A percentile compares a stretch with the other conserved stretches of the same genome.
These are phyloP conservation scores for Leccinum pseudoinsigne DNA, from an alignment of 1,284 basidiomycete species.

Conservation along the genomic window DNA sequence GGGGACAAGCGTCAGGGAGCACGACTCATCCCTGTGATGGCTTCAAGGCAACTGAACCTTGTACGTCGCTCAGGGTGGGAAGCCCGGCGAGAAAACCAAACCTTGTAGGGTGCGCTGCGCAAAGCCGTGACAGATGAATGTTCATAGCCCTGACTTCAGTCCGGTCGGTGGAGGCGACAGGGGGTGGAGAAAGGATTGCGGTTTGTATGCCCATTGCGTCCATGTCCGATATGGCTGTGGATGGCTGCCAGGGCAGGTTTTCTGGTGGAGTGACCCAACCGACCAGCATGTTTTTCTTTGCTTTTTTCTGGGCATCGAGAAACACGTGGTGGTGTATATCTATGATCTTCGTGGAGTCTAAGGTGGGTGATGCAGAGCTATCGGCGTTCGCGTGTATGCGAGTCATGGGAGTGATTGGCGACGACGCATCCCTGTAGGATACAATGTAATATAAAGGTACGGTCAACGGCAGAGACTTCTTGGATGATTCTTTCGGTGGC, in stretches of 20 bases:
- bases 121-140: slow-evolving; percentile 44
- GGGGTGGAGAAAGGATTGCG: slow-evolving; percentile 66
- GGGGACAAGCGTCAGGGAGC: slow-evolving; percentile 8
- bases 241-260: slow-evolving; percentile 65
- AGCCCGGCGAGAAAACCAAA: slow-evolving; percentile 70
- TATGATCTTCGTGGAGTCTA: slow-evolving; percentile 38
- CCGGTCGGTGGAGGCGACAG: slow-evolving; percentile 49
- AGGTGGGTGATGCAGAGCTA: neutral
- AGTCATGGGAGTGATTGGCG: slow-evolving; percentile 15
- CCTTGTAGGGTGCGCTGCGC: slow-evolving; percentile 45
- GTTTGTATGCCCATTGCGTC: slow-evolving; percentile 52
- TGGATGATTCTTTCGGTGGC: slow-evolving; percentile 13
- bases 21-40: slow-evolving; percentile 1
- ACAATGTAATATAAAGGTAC: slow-evolving; percentile 5
- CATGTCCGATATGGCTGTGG: slow-evolving; percentile 59
- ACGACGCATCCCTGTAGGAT: slow-evolving; percentile 1
- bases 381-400: slow-evolving; percentile 7
- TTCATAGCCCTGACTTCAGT: slow-evolving; percentile 49
- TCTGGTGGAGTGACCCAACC: slow-evolving; percentile 63
- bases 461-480: slow-evolving; percentile 10
- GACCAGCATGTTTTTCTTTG: slow-evolving; percentile 41
- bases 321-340: slow-evolving; percentile 78
- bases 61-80: slow-evolving; percentile 56
- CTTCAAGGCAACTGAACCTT: slow-evolving; percentile 42
- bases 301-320: slow-evolving; percentile 47